Base-by-base conservation (phyloP, 345 rosid species). In the Camelina hispida region DNA sequence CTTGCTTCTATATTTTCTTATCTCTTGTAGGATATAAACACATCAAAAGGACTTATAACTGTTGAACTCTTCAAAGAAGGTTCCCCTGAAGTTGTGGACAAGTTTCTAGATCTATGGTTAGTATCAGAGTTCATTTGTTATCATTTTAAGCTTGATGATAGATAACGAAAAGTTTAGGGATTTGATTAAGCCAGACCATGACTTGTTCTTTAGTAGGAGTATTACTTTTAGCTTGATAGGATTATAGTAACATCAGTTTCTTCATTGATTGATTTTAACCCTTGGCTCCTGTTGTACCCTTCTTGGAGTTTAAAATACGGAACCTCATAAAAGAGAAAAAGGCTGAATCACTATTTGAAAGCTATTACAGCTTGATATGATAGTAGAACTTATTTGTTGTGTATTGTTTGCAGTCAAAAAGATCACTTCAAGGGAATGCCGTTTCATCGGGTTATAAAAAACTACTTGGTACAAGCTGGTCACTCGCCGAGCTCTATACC, bases 401-500 rank as follows among this genome's bases (percentile, higher is more conserved):
- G 55, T 70, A 60, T 46, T 70, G 48, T 82, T 43, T 84, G 85
- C 87, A 91, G 98, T 76, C 88, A 93, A 77, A 89, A 85, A 68
- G 91, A 85, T 35, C 85, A 88, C 75, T 93, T 91, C 85, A 89
- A 82, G 69, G 91, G 93, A 75, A 85, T 91, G 93, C 86, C 81
- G 58, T 93, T 93, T 73, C 94, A 79, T 57, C 95, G 78, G 53
- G 93, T 91, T 69, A 87, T 93, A 38, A 93, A 93, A 66, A 88
- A 91, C 79, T 93, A 88, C 70, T 87, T 93, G 63, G 87, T 93
- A 78, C 91, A 91, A 84, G 98, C 89, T 61, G 98, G 97, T 68
- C 74, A 87, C 71, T 81, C 83, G 9, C 66, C 81, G 22, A 78
- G 82, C 46, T 82, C 84, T 74, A 87, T 81, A 60, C 82, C 88